Base-by-base conservation (phyloP, 768 basidiomycete species). In the Lactifluus volemus region DNA sequence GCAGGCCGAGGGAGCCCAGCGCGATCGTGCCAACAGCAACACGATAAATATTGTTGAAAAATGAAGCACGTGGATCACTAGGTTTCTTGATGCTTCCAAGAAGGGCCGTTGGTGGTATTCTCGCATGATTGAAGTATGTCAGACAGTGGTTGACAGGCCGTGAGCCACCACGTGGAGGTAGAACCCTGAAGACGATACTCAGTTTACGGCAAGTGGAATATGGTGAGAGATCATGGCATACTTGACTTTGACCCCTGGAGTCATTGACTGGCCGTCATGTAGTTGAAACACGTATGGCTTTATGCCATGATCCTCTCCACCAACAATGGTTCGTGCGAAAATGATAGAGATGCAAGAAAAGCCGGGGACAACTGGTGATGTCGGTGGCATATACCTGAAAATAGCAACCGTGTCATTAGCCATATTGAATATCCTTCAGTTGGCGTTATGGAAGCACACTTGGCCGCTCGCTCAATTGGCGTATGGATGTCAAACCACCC, bases 321-420 rank as follows among this genome's bases (percentile, higher is more conserved):
- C 57, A 7, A 76, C 73, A 4, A 77, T 61, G 3, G 77, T 66
- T 21, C 70, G 67, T 0, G 79, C 79, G 52, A 75, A 73, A 7
- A 80, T 77, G 42, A 79, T 58, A 10, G 72, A 75, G 10, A 79
- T 55, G 17, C 73, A 69, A 3, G 78, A 73, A 2, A 68, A 63
- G 7, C 63, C 67, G 2, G 60, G 50, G 44, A 25, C 14, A 17
- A 61, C 58, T 3, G 78, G 78, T 8, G 67, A 65, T 17, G 78
- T 78, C 0, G 78, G 78, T 5, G 77, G 77, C 78, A 79, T 78
- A 55, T 67, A 77, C 63, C 78, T 79, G 39, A 12, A 29, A 49
- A 12, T n/a, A 12, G 10, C 38, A 38, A 38, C 11, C 30, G 29
- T n/a, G 36, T 7, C 34, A 59, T 51, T 15, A 56, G 41, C 32